Evolutionary conservation across 257 asterid genomes (phyloP).

Genomic region (Anisodus tanguticus): DNA sequence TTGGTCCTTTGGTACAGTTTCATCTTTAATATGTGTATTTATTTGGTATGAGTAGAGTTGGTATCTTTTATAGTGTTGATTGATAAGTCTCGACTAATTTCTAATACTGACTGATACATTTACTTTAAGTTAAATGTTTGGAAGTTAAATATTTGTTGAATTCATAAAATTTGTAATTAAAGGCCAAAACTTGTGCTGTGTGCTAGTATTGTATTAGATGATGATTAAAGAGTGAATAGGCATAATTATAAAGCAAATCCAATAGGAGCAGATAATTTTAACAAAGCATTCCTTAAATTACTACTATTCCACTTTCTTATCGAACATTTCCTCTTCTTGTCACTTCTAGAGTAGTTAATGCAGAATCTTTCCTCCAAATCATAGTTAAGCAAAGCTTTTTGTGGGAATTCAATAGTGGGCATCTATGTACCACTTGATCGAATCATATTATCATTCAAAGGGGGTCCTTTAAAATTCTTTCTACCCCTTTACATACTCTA

Average conservation of each 20-base stretch:
- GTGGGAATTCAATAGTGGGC: background rate
- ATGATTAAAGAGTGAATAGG: background rate
- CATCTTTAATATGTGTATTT: conserved; percentile 28
- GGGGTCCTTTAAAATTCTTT: background rate
- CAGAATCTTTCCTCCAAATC: background rate
- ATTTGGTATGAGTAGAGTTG: conserved; percentile 33
- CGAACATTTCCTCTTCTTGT: background rate
- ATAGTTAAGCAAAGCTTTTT: background rate
- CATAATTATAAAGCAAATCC: background rate
- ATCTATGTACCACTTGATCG: background rate
- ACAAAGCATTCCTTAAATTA: background rate
- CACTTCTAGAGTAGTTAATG: background rate
- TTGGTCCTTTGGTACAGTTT: conserved; percentile 20
- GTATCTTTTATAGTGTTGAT: background rate
- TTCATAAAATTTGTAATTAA: background rate
- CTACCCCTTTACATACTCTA: background rate
- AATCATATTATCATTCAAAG: background rate
- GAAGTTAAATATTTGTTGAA: too few relatives aligned
- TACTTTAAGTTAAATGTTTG: too few relatives aligned
- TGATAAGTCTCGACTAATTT: too few relatives aligned
- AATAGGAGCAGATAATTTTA: background rate
- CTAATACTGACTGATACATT: too few relatives aligned
- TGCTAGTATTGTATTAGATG: too few relatives aligned
- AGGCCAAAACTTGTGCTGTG: background rate
- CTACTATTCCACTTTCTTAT: background rate